Evolutionary conservation across 495 filamentous ascomycete genomes (phyloP), one percentile per base, ranked within the genome.

Genomic region (Aspergillus incahuasiensis): DNA sequence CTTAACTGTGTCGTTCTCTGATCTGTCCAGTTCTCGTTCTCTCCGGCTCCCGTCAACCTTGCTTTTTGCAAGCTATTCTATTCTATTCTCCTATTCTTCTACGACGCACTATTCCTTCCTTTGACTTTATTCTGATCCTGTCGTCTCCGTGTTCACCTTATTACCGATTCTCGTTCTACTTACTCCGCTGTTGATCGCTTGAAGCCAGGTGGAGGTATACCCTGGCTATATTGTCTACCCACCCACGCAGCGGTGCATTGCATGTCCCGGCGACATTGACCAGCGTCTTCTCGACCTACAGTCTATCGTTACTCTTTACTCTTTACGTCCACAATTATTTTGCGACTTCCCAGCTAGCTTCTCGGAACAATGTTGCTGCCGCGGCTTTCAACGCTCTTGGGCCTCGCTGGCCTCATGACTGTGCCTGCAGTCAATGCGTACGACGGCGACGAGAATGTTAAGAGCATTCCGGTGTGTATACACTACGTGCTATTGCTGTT

Each of bases 381-480:
- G 49, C 66, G 65, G 48, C 51, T 77, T 52, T 73, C 72, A 46
- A 68, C 71, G 41, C 64, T 73, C 18, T 64, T 77, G 20, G 68
- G 68, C 54, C 66, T 77, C 20, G 66, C 64, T 39, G 74, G 70
- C 60, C 62, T 69, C 61, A 63, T 66, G 6, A 58, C 65, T 3
- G 57, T 69, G 40, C 67, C 65, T 9, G 64, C 62, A 11, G 63
- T 56, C 52, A 64, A 59, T 52, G 72, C 70, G 48, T 75, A 74
- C 25, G 67, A 70, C 6, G 64, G 62, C 46, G 62, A 68, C 28
- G 68, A 72, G 25, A 68, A 81, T 63, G 71, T 82, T 53, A 82
- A 82, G 67, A 79, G 75, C 63, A 83, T 84, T 66, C 78, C 80
- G 43, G 81, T 84, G 64, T 44, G 73, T 63, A 56, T 44, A 35